Evolutionary conservation across 23 red algal species (phyloP).

Genomic region (Porphyridium purpureum): DNA sequence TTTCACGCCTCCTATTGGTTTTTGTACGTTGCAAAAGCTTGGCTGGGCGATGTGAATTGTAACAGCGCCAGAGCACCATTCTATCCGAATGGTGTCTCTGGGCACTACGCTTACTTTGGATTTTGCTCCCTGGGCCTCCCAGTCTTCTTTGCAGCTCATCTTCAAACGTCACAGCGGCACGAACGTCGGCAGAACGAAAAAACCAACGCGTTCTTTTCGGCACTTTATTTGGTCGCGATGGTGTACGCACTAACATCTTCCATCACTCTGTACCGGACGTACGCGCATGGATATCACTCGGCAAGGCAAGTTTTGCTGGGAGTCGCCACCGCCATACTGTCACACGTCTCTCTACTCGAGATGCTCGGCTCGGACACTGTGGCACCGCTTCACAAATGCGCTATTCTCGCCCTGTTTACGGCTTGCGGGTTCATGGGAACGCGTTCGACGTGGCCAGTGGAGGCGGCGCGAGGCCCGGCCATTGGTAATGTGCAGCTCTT

Average conservation of each 20-base stretch:
- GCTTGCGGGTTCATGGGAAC: too few relatives aligned
- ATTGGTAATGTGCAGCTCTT: too few relatives aligned
- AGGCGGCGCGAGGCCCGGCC: too few relatives aligned
- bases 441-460: too few relatives aligned
- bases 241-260: constrained; percentile 4
- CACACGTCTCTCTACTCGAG: constrained; percentile 27
- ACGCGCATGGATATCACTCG: constrained; percentile 77
- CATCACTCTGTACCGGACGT: constrained; percentile 62
- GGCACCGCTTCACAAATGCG: too few relatives aligned
- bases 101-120: constrained; percentile 78
- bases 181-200: constrained; percentile 3
- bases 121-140: constrained; percentile 35
- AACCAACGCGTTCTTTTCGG: not conserved
- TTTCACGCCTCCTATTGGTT: constrained; percentile 69
- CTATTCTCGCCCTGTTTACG: too few relatives aligned
- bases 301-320: constrained; percentile 48
- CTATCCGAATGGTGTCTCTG: constrained; percentile 65
- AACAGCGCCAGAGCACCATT: constrained; percentile 11
- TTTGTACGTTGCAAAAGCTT: constrained; percentile 32
- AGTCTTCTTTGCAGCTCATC: constrained; percentile 5
- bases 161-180: too few relatives aligned
- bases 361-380: too few relatives aligned
- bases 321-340: constrained; percentile 17
- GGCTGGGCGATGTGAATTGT: constrained; percentile 48
- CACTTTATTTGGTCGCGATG: not conserved